Conservation (phyloP, 106 monocot species). For the Dendrobium catenatum region DNA sequence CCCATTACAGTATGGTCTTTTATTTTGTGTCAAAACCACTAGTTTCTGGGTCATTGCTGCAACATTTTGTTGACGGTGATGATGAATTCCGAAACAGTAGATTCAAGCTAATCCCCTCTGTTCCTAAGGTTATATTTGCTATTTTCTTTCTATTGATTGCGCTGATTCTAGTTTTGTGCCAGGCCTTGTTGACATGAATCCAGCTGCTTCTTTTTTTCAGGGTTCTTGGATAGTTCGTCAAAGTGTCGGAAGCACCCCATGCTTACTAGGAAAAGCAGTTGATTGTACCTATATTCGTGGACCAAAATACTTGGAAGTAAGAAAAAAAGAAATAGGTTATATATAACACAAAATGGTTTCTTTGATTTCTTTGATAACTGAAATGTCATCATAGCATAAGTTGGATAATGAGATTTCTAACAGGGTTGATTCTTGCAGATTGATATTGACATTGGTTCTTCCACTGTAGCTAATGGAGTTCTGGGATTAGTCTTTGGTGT, state of each 20-base stretch:
- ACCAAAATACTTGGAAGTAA: slow-evolving; percentile 83
- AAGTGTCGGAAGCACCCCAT: slow-evolving; percentile 93
- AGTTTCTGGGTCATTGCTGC: slow-evolving; percentile 59
- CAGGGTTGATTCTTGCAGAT: slow-evolving; percentile 38
- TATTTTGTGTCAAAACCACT: slow-evolving; percentile 73
- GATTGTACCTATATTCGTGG: slow-evolving; percentile 89
- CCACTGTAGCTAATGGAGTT: slow-evolving; percentile 97
- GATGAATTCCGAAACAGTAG: slow-evolving; percentile 96
- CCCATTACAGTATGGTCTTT: slow-evolving; percentile 92
- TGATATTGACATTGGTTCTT: slow-evolving; percentile 97
- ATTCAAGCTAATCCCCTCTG: slow-evolving; percentile 93
- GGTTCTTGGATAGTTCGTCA: slow-evolving; percentile 99
- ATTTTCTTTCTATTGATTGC: background rate
- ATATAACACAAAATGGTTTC: background rate
- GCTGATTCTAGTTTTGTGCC: background rate
- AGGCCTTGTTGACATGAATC: background rate
- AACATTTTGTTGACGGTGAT: slow-evolving; percentile 90
- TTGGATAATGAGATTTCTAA: slow-evolving; percentile 3
- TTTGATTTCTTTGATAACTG: background rate
- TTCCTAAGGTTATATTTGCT: slow-evolving; percentile 52
- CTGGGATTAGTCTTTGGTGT: slow-evolving; percentile 87
- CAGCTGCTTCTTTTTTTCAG: slow-evolving; percentile 21
- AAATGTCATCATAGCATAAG: background rate
- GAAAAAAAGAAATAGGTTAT: background rate
- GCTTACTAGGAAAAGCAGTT: slow-evolving; percentile 88